Evolutionary conservation across 148 eudicot species (phyloP).

Genomic region (Bassia scoparia): DNA sequence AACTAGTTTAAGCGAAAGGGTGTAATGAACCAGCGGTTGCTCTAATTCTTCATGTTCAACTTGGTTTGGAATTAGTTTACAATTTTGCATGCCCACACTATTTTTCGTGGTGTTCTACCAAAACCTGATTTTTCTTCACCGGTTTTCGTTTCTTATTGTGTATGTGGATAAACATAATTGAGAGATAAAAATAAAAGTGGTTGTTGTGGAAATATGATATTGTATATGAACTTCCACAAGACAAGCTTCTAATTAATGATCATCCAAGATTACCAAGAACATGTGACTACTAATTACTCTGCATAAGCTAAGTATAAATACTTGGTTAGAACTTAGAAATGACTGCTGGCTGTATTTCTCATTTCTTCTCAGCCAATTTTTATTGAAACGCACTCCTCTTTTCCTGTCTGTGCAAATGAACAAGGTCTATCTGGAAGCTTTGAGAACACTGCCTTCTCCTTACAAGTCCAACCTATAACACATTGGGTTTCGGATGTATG

Average conservation of each 20-base stretch:
- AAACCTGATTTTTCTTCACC: not conserved
- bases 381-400: not conserved
- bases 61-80: not conserved
- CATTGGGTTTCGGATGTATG: constrained; percentile 1
- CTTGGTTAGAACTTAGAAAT: too few relatives aligned
- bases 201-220: not conserved
- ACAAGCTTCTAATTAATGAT: not conserved
- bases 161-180: not conserved
- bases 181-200: not conserved
- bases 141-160: not conserved
- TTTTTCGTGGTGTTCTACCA: not conserved
- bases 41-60: not conserved
- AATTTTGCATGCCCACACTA: too few relatives aligned
- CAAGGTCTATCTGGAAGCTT: not conserved
- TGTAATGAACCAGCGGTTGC: not conserved
- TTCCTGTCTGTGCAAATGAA: too few relatives aligned
- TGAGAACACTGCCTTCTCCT: not conserved
- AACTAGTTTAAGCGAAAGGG: not conserved
- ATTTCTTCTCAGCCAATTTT: not conserved
- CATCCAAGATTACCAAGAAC: not conserved
- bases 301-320: not conserved
- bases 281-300: not conserved
- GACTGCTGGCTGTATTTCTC: not conserved
- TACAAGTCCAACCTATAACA: not conserved
- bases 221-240: not conserved